These are phyloP conservation scores for Cercospora janseana DNA, from an alignment of 2,329 filamentous ascomycete genomes.

Conservation along the genomic window DNA sequence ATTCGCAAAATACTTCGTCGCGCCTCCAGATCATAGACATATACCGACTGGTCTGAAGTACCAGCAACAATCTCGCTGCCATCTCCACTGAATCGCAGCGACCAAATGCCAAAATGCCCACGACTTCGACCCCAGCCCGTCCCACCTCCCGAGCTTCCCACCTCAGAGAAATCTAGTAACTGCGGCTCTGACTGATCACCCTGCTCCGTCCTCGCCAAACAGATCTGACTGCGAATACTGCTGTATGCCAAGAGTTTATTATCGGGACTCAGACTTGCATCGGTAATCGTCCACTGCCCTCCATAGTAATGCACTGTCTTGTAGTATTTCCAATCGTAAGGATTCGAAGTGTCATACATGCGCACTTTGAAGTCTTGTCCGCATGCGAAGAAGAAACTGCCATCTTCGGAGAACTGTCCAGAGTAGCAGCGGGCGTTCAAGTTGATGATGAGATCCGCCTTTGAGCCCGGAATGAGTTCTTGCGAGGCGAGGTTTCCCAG, in stretches of 20 bases:
- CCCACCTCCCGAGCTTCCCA: constrained; percentile 38
- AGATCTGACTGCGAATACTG: constrained; percentile 80
- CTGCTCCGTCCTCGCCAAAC: constrained; percentile 82
- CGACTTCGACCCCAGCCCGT: constrained; percentile 32
- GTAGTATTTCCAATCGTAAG: constrained; percentile 93
- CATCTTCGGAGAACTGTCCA: constrained; percentile 93
- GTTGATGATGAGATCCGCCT: constrained; percentile 82
- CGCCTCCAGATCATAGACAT: constrained; percentile 90
- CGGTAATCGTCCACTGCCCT: constrained; percentile 93
- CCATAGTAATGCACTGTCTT: constrained; percentile 90
- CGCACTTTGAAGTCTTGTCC: constrained; percentile 90
- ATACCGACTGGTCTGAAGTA: constrained; percentile 72
- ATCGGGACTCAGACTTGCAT: constrained; percentile 85
- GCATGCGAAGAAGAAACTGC: constrained; percentile 93
- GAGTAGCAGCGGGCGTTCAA: constrained; percentile 86
- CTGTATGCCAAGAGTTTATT: constrained; percentile 91
- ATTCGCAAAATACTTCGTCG: constrained; percentile 71
- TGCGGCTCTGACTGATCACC: constrained; percentile 77
- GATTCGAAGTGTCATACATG: constrained; percentile 97
- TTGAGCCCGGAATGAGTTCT: constrained; percentile 72
- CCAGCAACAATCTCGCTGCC: constrained; percentile 88
- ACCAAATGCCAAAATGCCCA: constrained; percentile 62
- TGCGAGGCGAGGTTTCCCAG: constrained; percentile 65
- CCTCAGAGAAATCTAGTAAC: constrained; percentile 67
- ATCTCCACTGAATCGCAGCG: constrained; percentile 87